A percentile compares a stretch with the other conserved stretches of the same genome.
Conservation (phyloP, 73 alveolate species). For the Urostyla sp. region DNA sequence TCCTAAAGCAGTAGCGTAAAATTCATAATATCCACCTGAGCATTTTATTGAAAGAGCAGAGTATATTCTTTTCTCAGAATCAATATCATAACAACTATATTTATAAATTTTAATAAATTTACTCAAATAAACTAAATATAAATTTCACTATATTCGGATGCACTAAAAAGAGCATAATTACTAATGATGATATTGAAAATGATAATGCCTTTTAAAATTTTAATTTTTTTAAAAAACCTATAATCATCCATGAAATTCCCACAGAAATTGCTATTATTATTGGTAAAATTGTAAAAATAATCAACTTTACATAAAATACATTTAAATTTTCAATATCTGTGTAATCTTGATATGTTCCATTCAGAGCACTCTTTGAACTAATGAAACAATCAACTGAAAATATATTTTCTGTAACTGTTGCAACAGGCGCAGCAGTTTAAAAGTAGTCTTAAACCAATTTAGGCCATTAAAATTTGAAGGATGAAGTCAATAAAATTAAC, state of each 20-base stretch:
- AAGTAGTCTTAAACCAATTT: constrained; percentile 37
- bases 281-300: not conserved
- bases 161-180: constrained; percentile 1
- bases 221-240: not conserved
- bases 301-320: constrained; percentile 15
- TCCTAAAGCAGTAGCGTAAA: not conserved
- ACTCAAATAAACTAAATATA: not conserved
- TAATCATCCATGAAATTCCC: not conserved
- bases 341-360: constrained; percentile 1
- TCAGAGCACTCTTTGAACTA: constrained; percentile 14
- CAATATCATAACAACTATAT: constrained; percentile 36
- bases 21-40: constrained; percentile 10
- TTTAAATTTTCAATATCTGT: not conserved
- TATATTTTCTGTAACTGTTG: constrained; percentile 31
- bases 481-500: constrained; percentile 55
- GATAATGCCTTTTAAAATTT: not conserved
- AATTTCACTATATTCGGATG: constrained; percentile 6
- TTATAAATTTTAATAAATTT: not conserved
- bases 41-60: constrained; percentile 30
- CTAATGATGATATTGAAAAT: not conserved
- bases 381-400: constrained; percentile 72
- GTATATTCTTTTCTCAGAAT: not conserved
- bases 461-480: constrained; percentile 69
- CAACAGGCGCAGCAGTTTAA: constrained; percentile 24
- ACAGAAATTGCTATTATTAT: not conserved